phyloP scores from a whole-genome alignment of 331 rosid species.

The Ulmus americana region DNA sequence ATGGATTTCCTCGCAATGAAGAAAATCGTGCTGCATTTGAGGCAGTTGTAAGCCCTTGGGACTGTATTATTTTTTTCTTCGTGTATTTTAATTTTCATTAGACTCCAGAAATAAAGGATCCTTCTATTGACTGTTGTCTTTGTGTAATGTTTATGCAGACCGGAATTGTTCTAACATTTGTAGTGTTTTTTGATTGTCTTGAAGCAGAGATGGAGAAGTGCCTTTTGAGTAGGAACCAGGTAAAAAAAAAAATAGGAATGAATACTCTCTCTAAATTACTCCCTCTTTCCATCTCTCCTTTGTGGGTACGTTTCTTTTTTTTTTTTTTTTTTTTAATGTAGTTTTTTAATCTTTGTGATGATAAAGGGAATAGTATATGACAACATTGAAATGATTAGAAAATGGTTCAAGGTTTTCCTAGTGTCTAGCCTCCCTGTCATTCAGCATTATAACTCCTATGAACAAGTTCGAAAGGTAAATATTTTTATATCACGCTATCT shows the following conservation, averaged over 20 bases:
- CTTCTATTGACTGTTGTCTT: constrained; percentile 1
- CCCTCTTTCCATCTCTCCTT: not conserved
- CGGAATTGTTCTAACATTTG: constrained; percentile 69
- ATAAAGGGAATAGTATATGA: constrained; percentile 87
- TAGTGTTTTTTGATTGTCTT: constrained; percentile 72
- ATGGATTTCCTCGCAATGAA: constrained; percentile 97
- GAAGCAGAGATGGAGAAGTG: constrained; percentile 93
- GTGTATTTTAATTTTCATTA: too few species aligned
- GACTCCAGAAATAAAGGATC: not conserved
- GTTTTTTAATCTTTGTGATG: constrained; percentile 16
- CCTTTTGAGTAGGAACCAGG: constrained; percentile 81
- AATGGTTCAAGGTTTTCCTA: constrained; percentile 79
- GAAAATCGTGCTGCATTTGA: constrained; percentile 99
- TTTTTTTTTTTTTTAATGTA: constrained; percentile 2
- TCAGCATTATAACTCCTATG: constrained; percentile 57
- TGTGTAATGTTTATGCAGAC: constrained; percentile 52
- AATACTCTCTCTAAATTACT: not conserved
- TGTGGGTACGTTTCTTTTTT: constrained; percentile 7
- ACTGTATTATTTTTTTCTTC: not conserved
- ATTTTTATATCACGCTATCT: not conserved
- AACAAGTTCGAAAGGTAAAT: constrained; percentile 73
- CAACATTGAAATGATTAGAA: constrained; percentile 86
- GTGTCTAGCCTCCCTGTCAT: constrained; percentile 87
- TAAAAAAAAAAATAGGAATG: constrained; percentile 12
- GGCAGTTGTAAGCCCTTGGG: constrained; percentile 51